phyloP scores from a whole-genome alignment of 345 rosid species.

The Murraya koenigii region DNA sequence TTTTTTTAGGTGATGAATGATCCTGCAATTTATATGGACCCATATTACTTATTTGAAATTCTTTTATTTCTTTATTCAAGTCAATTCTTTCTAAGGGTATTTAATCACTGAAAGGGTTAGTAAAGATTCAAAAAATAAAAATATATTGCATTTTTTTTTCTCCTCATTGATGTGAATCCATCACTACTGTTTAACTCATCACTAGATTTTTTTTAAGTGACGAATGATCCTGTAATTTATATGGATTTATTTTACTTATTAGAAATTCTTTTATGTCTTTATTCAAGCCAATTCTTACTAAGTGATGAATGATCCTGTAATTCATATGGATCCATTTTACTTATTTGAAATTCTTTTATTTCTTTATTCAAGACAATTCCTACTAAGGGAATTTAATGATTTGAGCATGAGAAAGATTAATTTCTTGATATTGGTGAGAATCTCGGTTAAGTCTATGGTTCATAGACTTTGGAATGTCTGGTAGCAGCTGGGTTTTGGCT shows the following conservation, averaged over 20 bases:
- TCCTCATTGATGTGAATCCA: not conserved
- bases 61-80: not conserved
- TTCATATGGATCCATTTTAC: not conserved
- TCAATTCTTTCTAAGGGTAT: not conserved
- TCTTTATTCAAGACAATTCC: not conserved
- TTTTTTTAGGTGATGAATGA: not conserved
- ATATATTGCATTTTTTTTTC: not conserved
- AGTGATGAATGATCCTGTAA: too few species aligned
- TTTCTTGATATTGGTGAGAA: not conserved
- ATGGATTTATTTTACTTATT: not conserved
- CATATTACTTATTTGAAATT: not conserved
- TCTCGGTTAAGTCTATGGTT: not conserved
- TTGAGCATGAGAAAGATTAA: not conserved
- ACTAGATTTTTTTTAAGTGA: not conserved
- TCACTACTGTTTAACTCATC: not conserved
- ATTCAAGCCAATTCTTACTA: not conserved
- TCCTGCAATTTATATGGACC: not conserved
- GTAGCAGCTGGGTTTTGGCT: not conserved
- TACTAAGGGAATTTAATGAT: not conserved
- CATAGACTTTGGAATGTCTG: not conserved
- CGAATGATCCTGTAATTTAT: not conserved
- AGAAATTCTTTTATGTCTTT: not conserved
- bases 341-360: not conserved
- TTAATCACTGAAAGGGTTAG: conserved; percentile 89
- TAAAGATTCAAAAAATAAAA: not conserved